phyloP scores from a whole-genome alignment of 2,329 filamentous ascomycete genomes.

The Mycosphaerella sp. region DNA sequence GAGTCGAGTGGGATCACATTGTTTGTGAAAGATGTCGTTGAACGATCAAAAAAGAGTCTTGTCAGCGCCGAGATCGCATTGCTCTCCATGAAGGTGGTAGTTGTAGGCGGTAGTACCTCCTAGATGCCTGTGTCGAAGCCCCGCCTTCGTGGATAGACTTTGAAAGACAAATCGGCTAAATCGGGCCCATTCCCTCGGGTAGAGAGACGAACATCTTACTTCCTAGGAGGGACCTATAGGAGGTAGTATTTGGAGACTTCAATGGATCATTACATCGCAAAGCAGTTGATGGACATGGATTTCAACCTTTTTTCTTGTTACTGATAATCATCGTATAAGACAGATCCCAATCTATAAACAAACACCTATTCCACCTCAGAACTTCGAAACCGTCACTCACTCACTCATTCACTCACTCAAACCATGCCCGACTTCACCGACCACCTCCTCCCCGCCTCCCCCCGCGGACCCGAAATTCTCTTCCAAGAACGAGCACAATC shows the following conservation, averaged over 20 bases:
- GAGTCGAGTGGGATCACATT: not conserved
- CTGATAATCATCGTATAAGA: not conserved
- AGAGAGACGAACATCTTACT: not conserved
- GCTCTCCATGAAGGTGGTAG: not conserved
- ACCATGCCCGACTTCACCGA: conserved; percentile 47
- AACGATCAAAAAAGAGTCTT: not conserved
- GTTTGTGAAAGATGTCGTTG: not conserved
- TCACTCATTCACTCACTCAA: no score
- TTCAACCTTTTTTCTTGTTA: not conserved
- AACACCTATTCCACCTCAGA: not conserved
- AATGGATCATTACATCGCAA: no score
- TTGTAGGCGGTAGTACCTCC: no score
- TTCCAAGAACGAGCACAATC: conserved; percentile 42
- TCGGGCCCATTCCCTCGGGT: conserved; percentile 8
- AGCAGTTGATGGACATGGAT: not conserved
- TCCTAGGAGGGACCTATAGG: no score
- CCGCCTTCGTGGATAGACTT: conserved; percentile 8
- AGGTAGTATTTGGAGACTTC: no score
- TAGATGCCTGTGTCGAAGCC: not conserved
- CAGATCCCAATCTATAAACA: not conserved
- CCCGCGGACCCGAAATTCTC: conserved; percentile 43
- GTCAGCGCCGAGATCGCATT: not conserved
- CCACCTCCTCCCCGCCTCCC: conserved; percentile 41
- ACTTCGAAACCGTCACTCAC: not conserved
- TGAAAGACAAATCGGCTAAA: conserved; percentile 3